A percentile compares a stretch with the other conserved stretches of the same genome.
phyloP scores from a whole-genome alignment of 345 rosid species.

The Xanthoceras sorbifolium region DNA sequence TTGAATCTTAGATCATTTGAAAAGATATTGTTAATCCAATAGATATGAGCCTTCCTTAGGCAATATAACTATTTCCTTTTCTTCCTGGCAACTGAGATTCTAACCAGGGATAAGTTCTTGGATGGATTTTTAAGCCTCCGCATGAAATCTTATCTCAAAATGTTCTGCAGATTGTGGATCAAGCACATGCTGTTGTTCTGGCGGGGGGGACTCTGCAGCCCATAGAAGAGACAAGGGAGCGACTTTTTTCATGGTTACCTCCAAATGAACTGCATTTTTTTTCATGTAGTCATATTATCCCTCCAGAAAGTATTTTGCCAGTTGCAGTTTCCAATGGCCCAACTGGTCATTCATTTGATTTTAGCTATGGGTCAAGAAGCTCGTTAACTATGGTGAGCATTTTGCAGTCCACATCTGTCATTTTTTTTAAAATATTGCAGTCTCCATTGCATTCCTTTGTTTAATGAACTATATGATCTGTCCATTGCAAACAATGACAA shows the following conservation, averaged over 20 bases:
- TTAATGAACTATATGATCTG: background rate
- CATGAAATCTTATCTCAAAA: constrained; percentile 18
- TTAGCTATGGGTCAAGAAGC: constrained; percentile 80
- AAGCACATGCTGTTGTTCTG: constrained; percentile 80
- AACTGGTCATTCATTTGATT: constrained; percentile 77
- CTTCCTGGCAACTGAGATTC: background rate
- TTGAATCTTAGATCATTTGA: background rate
- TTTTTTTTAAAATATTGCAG: background rate
- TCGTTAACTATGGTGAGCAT: constrained; percentile 59
- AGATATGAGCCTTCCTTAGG: background rate
- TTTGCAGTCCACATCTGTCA: constrained; percentile 13
- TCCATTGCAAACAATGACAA: constrained; percentile 4
- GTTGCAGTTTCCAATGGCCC: constrained; percentile 84
- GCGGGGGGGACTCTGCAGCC: constrained; percentile 99
- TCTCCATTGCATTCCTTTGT: background rate
- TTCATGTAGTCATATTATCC: constrained; percentile 87
- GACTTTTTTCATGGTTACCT: constrained; percentile 87
- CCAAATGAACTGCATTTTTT: constrained; percentile 67
- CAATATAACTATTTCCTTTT: background rate
- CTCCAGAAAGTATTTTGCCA: constrained; percentile 82
- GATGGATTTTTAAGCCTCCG: background rate
- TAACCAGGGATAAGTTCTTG: constrained; percentile 5
- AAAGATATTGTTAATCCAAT: background rate
- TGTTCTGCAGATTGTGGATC: constrained; percentile 63
- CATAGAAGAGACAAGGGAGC: constrained; percentile 87